A percentile compares a stretch with the other conserved stretches of the same genome.
phyloP scores from a whole-genome alignment of 805 yeast species.

The Saccharomycopsis sp. region DNA sequence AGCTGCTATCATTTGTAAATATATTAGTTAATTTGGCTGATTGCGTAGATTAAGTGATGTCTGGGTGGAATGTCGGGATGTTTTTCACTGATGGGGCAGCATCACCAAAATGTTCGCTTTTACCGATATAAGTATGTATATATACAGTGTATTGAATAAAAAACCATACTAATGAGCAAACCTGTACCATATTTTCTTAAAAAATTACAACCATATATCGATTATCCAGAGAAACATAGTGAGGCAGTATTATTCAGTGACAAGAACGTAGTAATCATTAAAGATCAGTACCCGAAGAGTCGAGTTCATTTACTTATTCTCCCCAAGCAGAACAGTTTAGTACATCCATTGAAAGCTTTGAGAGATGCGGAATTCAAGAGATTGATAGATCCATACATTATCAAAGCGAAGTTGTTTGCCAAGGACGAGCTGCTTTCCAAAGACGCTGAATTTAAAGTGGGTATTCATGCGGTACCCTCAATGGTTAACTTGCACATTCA shows the following conservation, averaged over 20 bases:
- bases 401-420: background rate
- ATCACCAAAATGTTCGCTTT: no score
- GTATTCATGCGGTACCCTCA: conserved; percentile 69
- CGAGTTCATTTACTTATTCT: conserved; percentile 7
- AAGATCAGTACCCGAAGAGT: conserved; percentile 6
- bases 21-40: no score
- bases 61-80: no score
- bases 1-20: no score
- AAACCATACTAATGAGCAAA: background rate
- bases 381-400: background rate
- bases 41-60: no score
- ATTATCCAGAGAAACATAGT: background rate
- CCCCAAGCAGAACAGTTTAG: background rate
- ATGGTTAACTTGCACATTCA: conserved; percentile 66
- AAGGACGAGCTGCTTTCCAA: background rate
- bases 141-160: no score
- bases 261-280: conserved; percentile 2
- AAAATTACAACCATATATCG: background rate
- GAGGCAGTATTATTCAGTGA: conserved; percentile 3
- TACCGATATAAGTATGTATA: no score
- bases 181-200: background rate
- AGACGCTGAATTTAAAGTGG: conserved; percentile 30
- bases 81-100: no score
- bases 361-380: conserved; percentile 1
- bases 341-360: conserved; percentile 4